phyloP scores from a whole-genome alignment of 169 alveolate genomes.

The Plasmodium gallinaceum region DNA sequence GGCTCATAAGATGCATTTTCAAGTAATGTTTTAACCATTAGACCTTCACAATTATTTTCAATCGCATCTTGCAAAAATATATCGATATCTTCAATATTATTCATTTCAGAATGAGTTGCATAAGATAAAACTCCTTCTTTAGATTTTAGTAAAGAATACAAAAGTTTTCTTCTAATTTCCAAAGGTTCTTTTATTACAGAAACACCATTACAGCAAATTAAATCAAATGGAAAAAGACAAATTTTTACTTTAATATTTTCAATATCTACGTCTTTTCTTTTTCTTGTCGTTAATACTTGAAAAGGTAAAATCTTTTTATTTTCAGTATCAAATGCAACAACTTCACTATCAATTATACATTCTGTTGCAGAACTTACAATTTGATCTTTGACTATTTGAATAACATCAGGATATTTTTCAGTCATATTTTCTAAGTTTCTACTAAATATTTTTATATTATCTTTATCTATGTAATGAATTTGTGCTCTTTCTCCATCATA shows the following conservation, averaged over 20 bases:
- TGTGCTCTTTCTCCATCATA: slow-evolving; percentile 98
- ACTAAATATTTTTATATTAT: slow-evolving; percentile 88
- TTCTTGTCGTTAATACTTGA: slow-evolving; percentile 94
- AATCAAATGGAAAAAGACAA: slow-evolving; percentile 95
- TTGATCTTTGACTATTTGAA: slow-evolving; percentile 80
- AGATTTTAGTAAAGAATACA: slow-evolving; percentile 77
- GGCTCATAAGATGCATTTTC: slow-evolving; percentile 98
- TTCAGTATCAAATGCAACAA: slow-evolving; percentile 96
- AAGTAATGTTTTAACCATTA: slow-evolving; percentile 97
- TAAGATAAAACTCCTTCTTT: slow-evolving; percentile 79
- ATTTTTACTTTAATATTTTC: slow-evolving; percentile 92
- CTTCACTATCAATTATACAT: slow-evolving; percentile 97
- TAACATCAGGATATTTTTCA: slow-evolving; percentile 86
- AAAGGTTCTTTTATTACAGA: slow-evolving; percentile 84
- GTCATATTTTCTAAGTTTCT: slow-evolving; percentile 95
- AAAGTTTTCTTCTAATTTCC: slow-evolving; percentile 78
- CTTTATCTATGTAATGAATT: slow-evolving; percentile 91
- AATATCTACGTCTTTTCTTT: slow-evolving; percentile 94
- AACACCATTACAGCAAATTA: slow-evolving; percentile 92
- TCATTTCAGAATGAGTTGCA: slow-evolving; percentile 86
- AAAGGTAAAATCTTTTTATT: slow-evolving; percentile 95
- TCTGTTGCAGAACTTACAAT: slow-evolving; percentile 79
- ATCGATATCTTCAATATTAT: slow-evolving; percentile 87
- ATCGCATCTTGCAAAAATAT: slow-evolving; percentile 89
- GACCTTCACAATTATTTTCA: slow-evolving; percentile 96